Conservation (phyloP, 2,329 filamentous ascomycete genomes). For the Biscogniauxia mediterranea region DNA sequence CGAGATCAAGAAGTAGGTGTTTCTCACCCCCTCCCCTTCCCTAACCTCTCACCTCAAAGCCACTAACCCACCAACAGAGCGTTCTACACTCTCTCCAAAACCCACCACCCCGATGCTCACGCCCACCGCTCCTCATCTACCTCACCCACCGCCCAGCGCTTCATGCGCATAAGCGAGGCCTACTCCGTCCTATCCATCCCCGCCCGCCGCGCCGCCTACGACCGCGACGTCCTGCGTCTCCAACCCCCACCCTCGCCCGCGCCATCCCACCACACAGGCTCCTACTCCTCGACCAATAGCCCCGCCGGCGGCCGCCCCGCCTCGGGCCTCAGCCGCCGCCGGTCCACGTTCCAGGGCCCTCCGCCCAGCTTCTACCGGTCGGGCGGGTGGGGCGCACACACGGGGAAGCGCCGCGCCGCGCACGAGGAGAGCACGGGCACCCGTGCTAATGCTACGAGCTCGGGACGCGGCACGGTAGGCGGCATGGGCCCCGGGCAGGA, state of each 20-base stretch:
- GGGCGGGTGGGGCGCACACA: constrained; percentile 72
- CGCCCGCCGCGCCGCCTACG: constrained; percentile 76
- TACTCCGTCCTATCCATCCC: constrained; percentile 74
- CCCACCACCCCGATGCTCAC: constrained; percentile 91
- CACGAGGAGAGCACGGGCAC: constrained; percentile 43
- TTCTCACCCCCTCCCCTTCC: not conserved
- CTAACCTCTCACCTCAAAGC: not conserved
- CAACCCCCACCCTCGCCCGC: constrained; percentile 33
- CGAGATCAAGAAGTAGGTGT: constrained; percentile 80
- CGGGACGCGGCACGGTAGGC: constrained; percentile 20
- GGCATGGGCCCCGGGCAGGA: constrained; percentile 62
- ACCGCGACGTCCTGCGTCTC: constrained; percentile 61
- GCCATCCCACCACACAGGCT: constrained; percentile 38
- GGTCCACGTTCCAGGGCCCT: constrained; percentile 76
- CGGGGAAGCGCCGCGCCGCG: constrained; percentile 55
- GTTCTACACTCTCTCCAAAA: constrained; percentile 90
- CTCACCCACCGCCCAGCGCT: constrained; percentile 68
- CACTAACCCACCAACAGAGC: constrained; percentile 42
- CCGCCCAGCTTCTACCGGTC: constrained; percentile 85
- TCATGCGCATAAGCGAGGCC: constrained; percentile 80
- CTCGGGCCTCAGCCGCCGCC: constrained; percentile 74
- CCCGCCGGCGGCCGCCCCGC: constrained; percentile 75
- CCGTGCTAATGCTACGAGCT: not conserved
- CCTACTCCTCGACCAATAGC: constrained; percentile 51
- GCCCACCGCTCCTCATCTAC: constrained; percentile 53